phyloP scores from a whole-genome alignment of 148 eudicot genomes.

The Chenopodium quinoa region DNA sequence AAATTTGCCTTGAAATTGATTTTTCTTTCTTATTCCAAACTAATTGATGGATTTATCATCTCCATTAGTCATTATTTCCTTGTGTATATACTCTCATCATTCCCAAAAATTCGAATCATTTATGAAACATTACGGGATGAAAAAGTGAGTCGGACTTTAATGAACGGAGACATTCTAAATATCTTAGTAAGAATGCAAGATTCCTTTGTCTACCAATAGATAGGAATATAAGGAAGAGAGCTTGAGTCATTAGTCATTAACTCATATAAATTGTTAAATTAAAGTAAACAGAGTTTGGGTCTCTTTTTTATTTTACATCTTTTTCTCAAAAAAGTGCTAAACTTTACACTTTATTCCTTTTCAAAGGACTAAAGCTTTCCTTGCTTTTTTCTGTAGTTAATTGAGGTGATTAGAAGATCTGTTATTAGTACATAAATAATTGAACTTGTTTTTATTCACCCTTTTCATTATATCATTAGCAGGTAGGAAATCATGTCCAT shows the following conservation, averaged over 20 bases:
- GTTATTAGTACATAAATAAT: neutral
- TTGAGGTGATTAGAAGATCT: conserved; percentile 7
- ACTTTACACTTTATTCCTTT: neutral
- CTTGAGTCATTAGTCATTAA: too few relatives aligned
- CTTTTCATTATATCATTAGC: neutral
- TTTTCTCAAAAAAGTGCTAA: neutral
- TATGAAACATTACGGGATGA: too few relatives aligned
- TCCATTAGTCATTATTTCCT: neutral
- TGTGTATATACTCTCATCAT: too few relatives aligned
- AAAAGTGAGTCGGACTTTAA: too few relatives aligned
- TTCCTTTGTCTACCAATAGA: too few relatives aligned
- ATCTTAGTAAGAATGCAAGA: too few relatives aligned
- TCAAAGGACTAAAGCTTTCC: neutral
- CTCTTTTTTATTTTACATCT: neutral
- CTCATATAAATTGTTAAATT: too few relatives aligned
- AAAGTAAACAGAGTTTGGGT: neutral
- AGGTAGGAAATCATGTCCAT: conserved; percentile 14
- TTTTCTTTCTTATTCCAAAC: neutral
- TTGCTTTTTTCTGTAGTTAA: neutral
- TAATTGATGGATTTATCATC: neutral
- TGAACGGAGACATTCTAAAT: too few relatives aligned
- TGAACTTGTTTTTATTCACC: neutral
- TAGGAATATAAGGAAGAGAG: too few relatives aligned
- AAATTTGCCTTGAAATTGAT: too few relatives aligned
- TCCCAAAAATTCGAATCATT: too few relatives aligned